Evolutionary conservation across 768 basidiomycete genomes (phyloP), one percentile per base, ranked within the genome.

Genomic region (Podaxis pistillaris): DNA sequence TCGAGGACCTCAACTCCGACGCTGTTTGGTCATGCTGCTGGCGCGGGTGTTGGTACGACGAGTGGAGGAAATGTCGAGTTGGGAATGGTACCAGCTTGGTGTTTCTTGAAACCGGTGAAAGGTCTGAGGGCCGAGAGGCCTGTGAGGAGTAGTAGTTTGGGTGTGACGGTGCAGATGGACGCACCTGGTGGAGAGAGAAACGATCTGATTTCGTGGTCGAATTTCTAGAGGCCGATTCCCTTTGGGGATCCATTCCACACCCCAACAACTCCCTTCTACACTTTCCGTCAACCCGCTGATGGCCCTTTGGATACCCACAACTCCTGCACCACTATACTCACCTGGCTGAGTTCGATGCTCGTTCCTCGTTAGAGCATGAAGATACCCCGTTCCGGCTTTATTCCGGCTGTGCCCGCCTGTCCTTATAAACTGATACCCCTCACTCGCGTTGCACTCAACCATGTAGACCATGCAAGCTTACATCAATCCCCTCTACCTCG

Each of bases 21-120:
- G 6, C 58, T 60, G 24, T 58, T 63, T 50, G 71, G 58, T 9
- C 50, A 38, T 13, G 51, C 44, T 8, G 2, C 15, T 19, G 50
- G 52, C 5, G 22, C 38, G 56, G 60, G 53, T 1, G 56, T 50
- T 22, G 60, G 51, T 33, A 53, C 53, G 9, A 36, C 47, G 8
- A 62, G 57, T 53, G 51, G 58, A 36, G 52, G 53, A 5, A 78
- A 83, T 46, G 76, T 86, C 38, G 89, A 91, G 69, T 72, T 91
- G 17, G 91, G 91, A 41, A 81, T 88, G 36, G 84, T 91, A 2
- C 91, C 91, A 11, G 84, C 88, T 5, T 93, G 90, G 89, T 86
- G 84, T 69, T 91, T 93, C 79, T 60, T 85, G 65, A 86, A 85
- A 68, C 82, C 86, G 37, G 79, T 82, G 52, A 81, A 83, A 64